phyloP scores from a whole-genome alignment of 108 stramenopile species.

The Asterionellopsis glacialis region DNA sequence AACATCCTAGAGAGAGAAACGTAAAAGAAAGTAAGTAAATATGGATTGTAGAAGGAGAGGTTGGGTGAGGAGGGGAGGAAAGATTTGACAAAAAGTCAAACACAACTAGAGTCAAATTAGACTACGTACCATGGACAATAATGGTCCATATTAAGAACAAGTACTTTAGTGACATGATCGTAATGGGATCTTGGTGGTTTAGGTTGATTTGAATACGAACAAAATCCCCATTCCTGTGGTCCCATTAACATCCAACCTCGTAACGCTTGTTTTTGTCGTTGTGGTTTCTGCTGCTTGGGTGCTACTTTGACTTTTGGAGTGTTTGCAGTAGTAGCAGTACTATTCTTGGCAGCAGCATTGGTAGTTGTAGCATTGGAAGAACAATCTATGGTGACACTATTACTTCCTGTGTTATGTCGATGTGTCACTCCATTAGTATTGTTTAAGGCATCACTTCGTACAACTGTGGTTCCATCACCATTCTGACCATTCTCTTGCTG shows the following conservation, averaged over 20 bases:
- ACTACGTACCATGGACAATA: constrained; percentile 78
- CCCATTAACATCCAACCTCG: constrained; percentile 66
- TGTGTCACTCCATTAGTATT: too few species aligned
- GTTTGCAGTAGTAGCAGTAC: not conserved
- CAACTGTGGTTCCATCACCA: too few species aligned
- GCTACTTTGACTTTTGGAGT: not conserved
- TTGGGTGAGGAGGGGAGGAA: constrained; percentile 13
- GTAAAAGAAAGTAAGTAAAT: constrained; percentile 1
- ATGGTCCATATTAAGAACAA: constrained; percentile 96
- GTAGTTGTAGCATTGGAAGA: too few species aligned
- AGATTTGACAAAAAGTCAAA: too few species aligned
- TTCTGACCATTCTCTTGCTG: constrained; percentile 2
- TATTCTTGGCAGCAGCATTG: too few species aligned
- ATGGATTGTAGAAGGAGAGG: not conserved
- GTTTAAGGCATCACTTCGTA: too few species aligned
- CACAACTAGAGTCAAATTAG: too few species aligned
- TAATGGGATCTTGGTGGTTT: constrained; percentile 89
- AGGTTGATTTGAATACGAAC: constrained; percentile 65
- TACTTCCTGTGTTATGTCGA: too few species aligned
- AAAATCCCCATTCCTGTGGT: constrained; percentile 83
- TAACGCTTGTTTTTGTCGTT: constrained; percentile 25
- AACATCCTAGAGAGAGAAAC: constrained; percentile 91
- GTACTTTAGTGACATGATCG: constrained; percentile 76
- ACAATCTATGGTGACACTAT: not conserved
- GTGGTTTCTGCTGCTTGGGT: constrained; percentile 16